Conservation (phyloP, 345 rosid genomes). For the Bruguiera gymnorhiza region DNA sequence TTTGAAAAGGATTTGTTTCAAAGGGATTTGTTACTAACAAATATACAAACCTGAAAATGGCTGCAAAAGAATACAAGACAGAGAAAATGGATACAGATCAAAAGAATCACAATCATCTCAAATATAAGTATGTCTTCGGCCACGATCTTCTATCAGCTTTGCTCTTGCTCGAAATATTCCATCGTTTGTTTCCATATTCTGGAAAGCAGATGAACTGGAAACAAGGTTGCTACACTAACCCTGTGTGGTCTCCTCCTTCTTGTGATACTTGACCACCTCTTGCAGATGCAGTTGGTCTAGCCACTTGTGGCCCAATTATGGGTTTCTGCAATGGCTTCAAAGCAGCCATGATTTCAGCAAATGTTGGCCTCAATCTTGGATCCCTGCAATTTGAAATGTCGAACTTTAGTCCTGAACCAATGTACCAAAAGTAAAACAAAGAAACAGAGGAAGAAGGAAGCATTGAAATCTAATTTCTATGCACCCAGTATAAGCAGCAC, state of each 20-base stretch:
- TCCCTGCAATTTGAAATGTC: slow-evolving; percentile 40
- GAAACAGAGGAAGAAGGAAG: background rate
- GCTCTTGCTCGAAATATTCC: background rate
- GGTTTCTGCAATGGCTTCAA: slow-evolving; percentile 89
- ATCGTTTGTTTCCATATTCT: background rate
- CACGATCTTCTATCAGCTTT: slow-evolving; percentile 22
- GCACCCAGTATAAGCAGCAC: no score
- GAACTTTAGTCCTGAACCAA: slow-evolving; percentile 17
- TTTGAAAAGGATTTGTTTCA: slow-evolving; percentile 19
- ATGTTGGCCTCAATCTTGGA: slow-evolving; percentile 82
- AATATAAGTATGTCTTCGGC: slow-evolving; percentile 14
- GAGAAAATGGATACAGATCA: background rate
- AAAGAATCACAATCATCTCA: slow-evolving; percentile 36
- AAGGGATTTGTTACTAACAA: slow-evolving; percentile 19
- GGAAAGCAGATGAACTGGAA: background rate
- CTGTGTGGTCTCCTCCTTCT: slow-evolving; percentile 22
- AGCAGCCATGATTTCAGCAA: slow-evolving; percentile 81
- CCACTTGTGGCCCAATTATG: slow-evolving; percentile 37
- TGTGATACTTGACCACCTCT: slow-evolving; percentile 18
- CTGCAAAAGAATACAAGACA: slow-evolving; percentile 20
- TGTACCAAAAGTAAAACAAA: background rate
- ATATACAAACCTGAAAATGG: slow-evolving; percentile 22
- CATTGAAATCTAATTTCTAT: no score
- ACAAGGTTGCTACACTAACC: slow-evolving; percentile 11
- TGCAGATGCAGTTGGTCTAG: slow-evolving; percentile 34